Base-by-base conservation (phyloP, 805 yeast species). In the Blastobotrys robertii region DNA sequence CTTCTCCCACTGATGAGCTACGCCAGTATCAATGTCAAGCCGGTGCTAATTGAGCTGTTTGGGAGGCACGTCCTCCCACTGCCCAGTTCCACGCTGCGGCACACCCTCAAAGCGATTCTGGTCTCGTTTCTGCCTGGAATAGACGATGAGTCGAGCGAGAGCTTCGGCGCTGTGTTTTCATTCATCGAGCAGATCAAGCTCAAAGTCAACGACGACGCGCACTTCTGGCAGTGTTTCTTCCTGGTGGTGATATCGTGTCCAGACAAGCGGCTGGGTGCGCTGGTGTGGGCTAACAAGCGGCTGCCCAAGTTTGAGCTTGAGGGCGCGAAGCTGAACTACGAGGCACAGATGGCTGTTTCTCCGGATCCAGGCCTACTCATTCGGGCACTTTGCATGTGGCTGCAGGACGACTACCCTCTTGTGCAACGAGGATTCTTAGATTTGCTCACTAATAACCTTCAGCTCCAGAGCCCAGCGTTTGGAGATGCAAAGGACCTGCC, bases 401-500 rank as follows among this genome's bases (percentile, higher is more conserved):
- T 92, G 10, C 68, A 69, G 44, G 85, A 81, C 34, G 78, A 80
- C 36, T 74, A 72, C 49, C 59, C 84, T 1, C 73, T 87, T 11
- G 83, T 88, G 3, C 88, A 82, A 56, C 70, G 97, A 50, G 97
- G 97, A 0, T 85, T 84, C 50, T 76, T 92, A 52, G 97, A 92
- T 56, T 62, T 92, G 30, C 63, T 92, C 39, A 70, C 81, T 32
- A 69, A 81, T 22, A 78, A 78, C 50, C 50, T 92, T 11, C 82
- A 82, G 9, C 63, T 92, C 13, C 71, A 74, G 47, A 76, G 86
- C 13, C 71, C 72, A 0, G 52, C 58, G 2, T 47, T 77, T 8
- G 65, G 77, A 1, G 61, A 76, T 1, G 52, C 62, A 0, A 63
- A 68, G 4, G 95, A 86, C 53, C 71, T 74, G 38, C 72, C 74